Evolutionary conservation across 164 flowering plant species (phyloP).

Genomic region (Houttuynia cordata): DNA sequence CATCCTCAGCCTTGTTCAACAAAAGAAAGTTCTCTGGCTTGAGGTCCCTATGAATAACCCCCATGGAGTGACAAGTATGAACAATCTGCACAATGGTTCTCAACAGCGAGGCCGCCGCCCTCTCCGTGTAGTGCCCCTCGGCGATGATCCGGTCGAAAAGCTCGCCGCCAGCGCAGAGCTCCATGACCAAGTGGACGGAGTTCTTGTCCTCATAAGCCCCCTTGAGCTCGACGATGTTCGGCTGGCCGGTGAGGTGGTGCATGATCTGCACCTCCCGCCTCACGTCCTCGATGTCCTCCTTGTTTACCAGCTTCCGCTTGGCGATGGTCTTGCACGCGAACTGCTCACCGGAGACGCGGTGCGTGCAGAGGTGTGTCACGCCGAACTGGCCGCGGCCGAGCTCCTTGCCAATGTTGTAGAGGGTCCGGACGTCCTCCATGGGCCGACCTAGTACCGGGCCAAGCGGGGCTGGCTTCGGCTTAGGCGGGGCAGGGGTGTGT

Average conservation of each 20-base stretch:
- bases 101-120: slow-evolving; percentile 19
- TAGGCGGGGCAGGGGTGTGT: not conserved
- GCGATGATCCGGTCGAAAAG: slow-evolving; percentile 27
- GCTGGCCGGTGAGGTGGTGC: slow-evolving; percentile 27
- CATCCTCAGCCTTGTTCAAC: slow-evolving; percentile 18
- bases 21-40: slow-evolving; percentile 34
- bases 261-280: slow-evolving; percentile 31
- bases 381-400: slow-evolving; percentile 34
- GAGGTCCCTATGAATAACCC: slow-evolving; percentile 27
- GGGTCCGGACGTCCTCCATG: slow-evolving; percentile 9
- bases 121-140: slow-evolving; percentile 27
- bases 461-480: slow-evolving; percentile 1
- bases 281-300: slow-evolving; percentile 27
- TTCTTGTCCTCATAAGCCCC: slow-evolving; percentile 25
- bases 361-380: slow-evolving; percentile 18
- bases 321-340: slow-evolving; percentile 27
- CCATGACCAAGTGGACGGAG: slow-evolving; percentile 29
- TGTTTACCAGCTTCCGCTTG: slow-evolving; percentile 21
- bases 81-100: slow-evolving; percentile 15
- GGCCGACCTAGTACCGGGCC: slow-evolving; percentile 11
- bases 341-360: slow-evolving; percentile 17
- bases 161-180: slow-evolving; percentile 28
- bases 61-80: slow-evolving; percentile 29
- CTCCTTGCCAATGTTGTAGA: slow-evolving; percentile 21
- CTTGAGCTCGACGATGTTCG: slow-evolving; percentile 19